Conservation (phyloP, 2,329 filamentous ascomycete genomes). For the Botryotinia convoluta region DNA sequence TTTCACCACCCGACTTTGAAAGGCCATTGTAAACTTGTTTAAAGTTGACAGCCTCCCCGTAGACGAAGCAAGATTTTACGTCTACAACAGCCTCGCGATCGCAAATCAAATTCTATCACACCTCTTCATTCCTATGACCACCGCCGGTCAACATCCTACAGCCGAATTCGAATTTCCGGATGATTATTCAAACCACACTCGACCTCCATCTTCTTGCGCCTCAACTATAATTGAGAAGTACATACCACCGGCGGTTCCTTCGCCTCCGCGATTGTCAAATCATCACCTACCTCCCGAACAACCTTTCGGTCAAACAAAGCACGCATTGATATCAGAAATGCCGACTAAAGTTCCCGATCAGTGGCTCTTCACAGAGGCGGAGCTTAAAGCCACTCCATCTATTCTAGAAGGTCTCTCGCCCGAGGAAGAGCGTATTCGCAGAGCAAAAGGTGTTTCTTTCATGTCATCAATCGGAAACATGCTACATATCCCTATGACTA, state of each 20-base stretch:
- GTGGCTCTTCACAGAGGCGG: conserved; percentile 86
- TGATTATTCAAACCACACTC: conserved; percentile 16
- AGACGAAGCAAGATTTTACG: not conserved
- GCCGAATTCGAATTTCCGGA: conserved; percentile 13
- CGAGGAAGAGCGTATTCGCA: conserved; percentile 73
- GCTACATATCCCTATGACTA: conserved; percentile 87
- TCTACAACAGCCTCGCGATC: not conserved
- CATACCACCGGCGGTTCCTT: conserved; percentile 60
- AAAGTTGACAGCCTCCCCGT: not conserved
- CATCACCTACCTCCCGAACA: conserved; percentile 51
- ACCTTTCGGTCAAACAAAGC: conserved; percentile 20
- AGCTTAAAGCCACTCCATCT: conserved; percentile 79
- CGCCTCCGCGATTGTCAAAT: conserved; percentile 55
- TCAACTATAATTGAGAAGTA: conserved; percentile 46
- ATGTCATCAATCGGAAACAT: conserved; percentile 92
- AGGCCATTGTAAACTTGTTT: not conserved
- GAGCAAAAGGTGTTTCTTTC: conserved; percentile 94
- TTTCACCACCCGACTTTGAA: not conserved
- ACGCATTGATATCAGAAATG: conserved; percentile 20
- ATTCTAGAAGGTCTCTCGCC: conserved; percentile 76
- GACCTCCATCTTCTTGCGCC: conserved; percentile 12
- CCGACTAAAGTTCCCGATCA: conserved; percentile 53
- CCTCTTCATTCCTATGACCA: conserved; percentile 19
- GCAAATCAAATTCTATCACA: conserved; percentile 1
- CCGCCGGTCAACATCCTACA: conserved; percentile 12